A percentile compares a stretch with the other conserved stretches of the same genome.
phyloP scores from a whole-genome alignment of 75 land plant species.

The Gnetum montanum region DNA sequence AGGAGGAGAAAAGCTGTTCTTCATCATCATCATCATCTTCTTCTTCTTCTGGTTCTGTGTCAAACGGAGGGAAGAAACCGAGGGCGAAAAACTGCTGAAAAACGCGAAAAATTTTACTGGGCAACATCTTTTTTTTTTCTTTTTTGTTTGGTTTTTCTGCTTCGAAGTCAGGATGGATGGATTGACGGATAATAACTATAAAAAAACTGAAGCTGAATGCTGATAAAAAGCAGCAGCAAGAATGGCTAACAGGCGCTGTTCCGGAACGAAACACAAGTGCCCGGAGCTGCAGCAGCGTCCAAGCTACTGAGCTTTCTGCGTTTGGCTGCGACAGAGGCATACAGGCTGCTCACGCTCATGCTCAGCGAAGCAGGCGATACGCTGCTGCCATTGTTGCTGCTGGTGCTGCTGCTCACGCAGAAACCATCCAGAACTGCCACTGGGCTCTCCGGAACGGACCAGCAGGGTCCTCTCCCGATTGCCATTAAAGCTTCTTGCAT shows the following conservation, averaged over 20 bases:
- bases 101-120: too few species aligned
- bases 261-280: background rate
- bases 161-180: too few species aligned
- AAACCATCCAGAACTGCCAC: slow-evolving; percentile 43
- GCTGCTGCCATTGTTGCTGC: background rate
- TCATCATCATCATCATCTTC: too few species aligned
- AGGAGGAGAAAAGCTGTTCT: too few species aligned
- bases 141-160: too few species aligned
- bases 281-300: background rate
- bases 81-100: too few species aligned
- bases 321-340: slow-evolving; percentile 6
- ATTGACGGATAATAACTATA: too few species aligned
- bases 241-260: background rate
- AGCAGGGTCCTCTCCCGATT: background rate
- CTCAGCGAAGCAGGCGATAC: background rate
- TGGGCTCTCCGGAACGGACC: slow-evolving; percentile 37
- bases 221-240: too few species aligned
- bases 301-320: slow-evolving; percentile 4
- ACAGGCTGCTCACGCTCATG: background rate
- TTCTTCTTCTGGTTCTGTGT: too few species aligned
- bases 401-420: slow-evolving; percentile 1
- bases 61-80: too few species aligned
- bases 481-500: background rate
- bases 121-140: too few species aligned
- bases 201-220: too few species aligned